A percentile compares a stretch with the other conserved stretches of the same genome.
Evolutionary conservation across 1,284 basidiomycete species (phyloP).

Genomic region (Trichosporon inkin): DNA sequence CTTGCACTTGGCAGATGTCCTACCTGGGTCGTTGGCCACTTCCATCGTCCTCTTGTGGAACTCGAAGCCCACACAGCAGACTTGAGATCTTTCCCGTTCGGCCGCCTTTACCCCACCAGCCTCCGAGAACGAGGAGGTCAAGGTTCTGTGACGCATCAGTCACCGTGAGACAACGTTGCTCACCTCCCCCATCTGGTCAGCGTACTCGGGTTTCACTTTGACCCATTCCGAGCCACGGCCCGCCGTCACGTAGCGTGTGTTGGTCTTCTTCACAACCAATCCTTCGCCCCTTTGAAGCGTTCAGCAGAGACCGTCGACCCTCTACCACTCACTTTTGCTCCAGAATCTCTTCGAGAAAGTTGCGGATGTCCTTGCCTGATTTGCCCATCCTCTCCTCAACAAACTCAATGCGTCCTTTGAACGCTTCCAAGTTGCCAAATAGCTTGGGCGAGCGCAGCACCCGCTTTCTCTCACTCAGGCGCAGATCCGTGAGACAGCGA

Average conservation of each 20-base stretch:
- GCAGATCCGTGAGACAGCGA: conserved; percentile 43
- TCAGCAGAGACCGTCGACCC: background rate
- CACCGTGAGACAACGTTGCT: background rate
- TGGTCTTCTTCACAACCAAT: conserved; percentile 79
- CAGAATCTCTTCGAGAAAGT: conserved; percentile 74
- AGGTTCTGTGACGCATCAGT: conserved; percentile 60
- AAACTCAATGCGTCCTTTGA: conserved; percentile 74
- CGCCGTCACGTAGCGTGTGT: conserved; percentile 73
- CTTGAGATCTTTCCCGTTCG: conserved; percentile 51
- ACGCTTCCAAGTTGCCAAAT: conserved; percentile 43
- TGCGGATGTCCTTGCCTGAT: conserved; percentile 71
- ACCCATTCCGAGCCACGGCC: conserved; percentile 85
- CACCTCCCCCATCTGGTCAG: conserved; percentile 43
- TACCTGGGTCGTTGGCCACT: conserved; percentile 62
- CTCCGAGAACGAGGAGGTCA: conserved; percentile 75
- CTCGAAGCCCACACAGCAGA: conserved; percentile 50
- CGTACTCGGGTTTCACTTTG: conserved; percentile 88
- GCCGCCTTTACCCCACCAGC: conserved; percentile 52
- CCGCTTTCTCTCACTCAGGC: conserved; percentile 49
- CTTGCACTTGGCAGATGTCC: conserved; percentile 18
- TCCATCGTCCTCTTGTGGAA: conserved; percentile 52
- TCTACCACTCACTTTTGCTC: conserved; percentile 53
- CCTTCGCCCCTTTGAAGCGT: conserved; percentile 68
- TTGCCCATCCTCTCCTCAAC: conserved; percentile 65
- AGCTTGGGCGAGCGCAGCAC: conserved; percentile 41